Evolutionary conservation across 1,139 yeast species (phyloP).

Genomic region (Taphrina wiesneri): DNA sequence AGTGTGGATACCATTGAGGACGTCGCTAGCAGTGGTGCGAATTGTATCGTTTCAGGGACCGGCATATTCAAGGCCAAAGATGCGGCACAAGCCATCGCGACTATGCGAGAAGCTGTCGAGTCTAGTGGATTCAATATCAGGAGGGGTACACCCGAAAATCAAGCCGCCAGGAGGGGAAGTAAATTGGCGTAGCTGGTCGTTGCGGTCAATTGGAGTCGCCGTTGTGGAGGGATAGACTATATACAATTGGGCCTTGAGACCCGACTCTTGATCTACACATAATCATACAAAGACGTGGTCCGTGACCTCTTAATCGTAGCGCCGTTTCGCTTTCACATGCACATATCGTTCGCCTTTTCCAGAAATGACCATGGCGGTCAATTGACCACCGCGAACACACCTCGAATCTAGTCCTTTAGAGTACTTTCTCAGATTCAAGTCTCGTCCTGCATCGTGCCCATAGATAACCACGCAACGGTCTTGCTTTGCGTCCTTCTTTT

Average conservation of each 20-base stretch:
- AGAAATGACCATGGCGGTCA: conserved; percentile 61
- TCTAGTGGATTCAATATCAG: neutral
- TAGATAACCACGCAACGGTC: conserved; percentile 61
- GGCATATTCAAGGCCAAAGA: conserved; percentile 58
- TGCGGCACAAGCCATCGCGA: conserved; percentile 69
- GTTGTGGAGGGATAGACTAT: neutral
- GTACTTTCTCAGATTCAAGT: conserved; percentile 63
- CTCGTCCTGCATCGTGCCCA: conserved; percentile 86
- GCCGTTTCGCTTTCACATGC: conserved; percentile 26
- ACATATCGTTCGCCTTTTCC: conserved; percentile 36
- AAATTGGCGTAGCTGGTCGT: neutral
- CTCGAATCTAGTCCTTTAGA: conserved; percentile 81
- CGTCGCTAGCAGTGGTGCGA: conserved; percentile 95
- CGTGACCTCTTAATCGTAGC: neutral
- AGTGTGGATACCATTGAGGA: conserved; percentile 77
- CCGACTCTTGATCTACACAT: neutral
- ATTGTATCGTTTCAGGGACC: conserved; percentile 97
- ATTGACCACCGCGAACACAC: conserved; percentile 71
- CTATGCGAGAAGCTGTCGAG: conserved; percentile 64
- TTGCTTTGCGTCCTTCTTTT: conserved; percentile 46
- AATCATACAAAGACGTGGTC: neutral
- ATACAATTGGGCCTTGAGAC: too few species aligned
- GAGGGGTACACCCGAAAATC: conserved; percentile 15
- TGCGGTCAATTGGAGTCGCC: too few species aligned
- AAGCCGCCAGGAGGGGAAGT: conserved; percentile 3